These are phyloP conservation scores for Phytophthora boehmeriae DNA, from an alignment of 352 stramenopile genomes.

Conservation along the genomic window DNA sequence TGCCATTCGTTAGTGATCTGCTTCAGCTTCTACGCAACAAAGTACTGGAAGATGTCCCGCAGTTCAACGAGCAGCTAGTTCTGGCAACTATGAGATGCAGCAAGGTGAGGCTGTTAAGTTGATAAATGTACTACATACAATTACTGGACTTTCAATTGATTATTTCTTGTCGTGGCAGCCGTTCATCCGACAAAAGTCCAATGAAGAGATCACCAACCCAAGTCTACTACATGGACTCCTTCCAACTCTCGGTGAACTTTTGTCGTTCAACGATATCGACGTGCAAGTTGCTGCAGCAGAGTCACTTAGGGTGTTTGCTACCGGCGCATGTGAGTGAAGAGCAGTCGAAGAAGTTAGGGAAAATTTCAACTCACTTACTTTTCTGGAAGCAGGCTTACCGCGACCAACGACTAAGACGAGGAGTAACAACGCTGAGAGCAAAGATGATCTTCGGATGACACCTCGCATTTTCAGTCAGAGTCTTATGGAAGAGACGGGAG, in stretches of 20 bases:
- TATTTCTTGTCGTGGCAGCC: conserved; percentile 42
- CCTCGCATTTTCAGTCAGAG: conserved; percentile 71
- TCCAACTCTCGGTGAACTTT: conserved; percentile 57
- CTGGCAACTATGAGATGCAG: conserved; percentile 44
- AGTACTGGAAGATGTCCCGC: conserved; percentile 41
- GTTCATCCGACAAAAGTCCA: conserved; percentile 74
- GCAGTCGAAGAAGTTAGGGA: background rate
- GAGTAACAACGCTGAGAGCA: conserved; percentile 38
- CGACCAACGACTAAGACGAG: conserved; percentile 29
- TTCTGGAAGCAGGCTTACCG: conserved; percentile 34
- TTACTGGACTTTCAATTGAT: conserved; percentile 5
- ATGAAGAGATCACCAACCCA: conserved; percentile 78
- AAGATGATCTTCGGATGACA: conserved; percentile 64
- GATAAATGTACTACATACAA: no score
- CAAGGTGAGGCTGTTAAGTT: conserved; percentile 47
- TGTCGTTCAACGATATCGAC: conserved; percentile 60
- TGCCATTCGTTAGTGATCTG: conserved; percentile 68
- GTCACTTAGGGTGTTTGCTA: conserved; percentile 62
- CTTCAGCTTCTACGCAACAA: conserved; percentile 64
- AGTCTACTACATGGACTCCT: conserved; percentile 53
- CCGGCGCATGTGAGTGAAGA: conserved; percentile 54
- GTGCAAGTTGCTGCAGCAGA: conserved; percentile 70
- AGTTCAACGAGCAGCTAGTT: conserved; percentile 53
- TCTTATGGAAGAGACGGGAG: conserved; percentile 67
- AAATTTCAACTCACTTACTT: background rate